A percentile compares a stretch with the other conserved stretches of the same genome.
These are phyloP conservation scores for Picochlorum sp. DNA, from an alignment of 139 green algal species.

Conservation along the genomic window DNA sequence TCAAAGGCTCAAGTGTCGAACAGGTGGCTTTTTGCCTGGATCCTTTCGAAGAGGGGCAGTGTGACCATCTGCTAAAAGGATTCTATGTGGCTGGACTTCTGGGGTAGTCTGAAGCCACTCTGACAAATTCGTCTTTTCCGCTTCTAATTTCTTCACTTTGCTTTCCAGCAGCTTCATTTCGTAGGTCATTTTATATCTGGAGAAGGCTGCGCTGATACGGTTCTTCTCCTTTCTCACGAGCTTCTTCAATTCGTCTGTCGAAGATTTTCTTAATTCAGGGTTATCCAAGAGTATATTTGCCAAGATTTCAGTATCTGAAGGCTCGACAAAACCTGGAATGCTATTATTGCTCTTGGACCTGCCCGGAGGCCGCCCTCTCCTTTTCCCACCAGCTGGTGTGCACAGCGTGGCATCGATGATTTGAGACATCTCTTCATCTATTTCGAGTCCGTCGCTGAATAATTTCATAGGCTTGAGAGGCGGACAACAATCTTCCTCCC, in stretches of 20 bases:
- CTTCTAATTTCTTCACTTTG: not conserved
- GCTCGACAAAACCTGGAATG: not conserved
- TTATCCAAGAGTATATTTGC: slow-evolving; percentile 7
- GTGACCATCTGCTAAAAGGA: not conserved
- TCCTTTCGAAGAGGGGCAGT: not conserved
- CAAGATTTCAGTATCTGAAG: slow-evolving; percentile 11
- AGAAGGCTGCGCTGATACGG: slow-evolving; percentile 9
- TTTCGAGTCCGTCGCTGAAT: not conserved
- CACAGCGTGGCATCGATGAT: slow-evolving; percentile 5
- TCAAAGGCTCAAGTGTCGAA: slow-evolving; percentile 15
- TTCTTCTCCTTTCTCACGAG: slow-evolving; percentile 15
- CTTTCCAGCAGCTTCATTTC: not conserved
- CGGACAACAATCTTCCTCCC: not conserved
- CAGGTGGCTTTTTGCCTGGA: not conserved
- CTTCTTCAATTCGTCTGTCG: slow-evolving; percentile 8
- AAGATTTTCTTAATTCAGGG: not conserved
- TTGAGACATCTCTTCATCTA: slow-evolving; percentile 2
- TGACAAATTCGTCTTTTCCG: slow-evolving; percentile 1
- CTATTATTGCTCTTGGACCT: not conserved
- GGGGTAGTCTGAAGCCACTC: slow-evolving; percentile 3
- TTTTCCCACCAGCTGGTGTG: slow-evolving; percentile 2
- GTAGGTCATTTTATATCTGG: not conserved
- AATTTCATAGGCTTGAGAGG: not conserved
- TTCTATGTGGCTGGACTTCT: slow-evolving; percentile 1
- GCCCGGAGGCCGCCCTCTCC: slow-evolving; percentile 3